phyloP scores from a whole-genome alignment of 192 early-diverging fungal species.

The Diversispora eburnea region DNA sequence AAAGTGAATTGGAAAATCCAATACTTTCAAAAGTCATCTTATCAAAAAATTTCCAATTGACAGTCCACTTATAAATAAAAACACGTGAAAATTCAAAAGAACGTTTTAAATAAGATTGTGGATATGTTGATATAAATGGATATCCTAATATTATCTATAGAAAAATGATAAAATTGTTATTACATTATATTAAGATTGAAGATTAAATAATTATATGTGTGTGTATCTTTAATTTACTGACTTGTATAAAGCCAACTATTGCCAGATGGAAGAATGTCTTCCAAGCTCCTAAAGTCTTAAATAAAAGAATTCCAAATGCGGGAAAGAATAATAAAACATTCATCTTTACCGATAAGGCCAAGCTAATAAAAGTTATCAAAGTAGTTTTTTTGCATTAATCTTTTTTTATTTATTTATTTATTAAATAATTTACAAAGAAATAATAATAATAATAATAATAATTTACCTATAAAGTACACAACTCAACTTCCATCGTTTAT shows the following conservation, averaged over 20 bases:
- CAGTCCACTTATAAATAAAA: conserved; percentile 91
- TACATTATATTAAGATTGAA: no score
- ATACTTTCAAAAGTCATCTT: conserved; percentile 63
- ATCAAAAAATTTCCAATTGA: conserved; percentile 89
- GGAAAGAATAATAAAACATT: conserved; percentile 90
- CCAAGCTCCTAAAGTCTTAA: conserved; percentile 44
- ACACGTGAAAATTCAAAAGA: conserved; percentile 87
- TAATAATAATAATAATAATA: not conserved
- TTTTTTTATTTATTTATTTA: conserved; percentile 10
- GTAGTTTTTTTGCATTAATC: not conserved
- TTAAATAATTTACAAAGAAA: not conserved
- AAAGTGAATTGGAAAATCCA: conserved; percentile 54
- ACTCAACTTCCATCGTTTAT: conserved; percentile 46
- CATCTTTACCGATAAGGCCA: conserved; percentile 91
- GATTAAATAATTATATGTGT: not conserved
- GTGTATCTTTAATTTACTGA: conserved; percentile 5
- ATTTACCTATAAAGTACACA: conserved; percentile 66
- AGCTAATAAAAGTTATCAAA: conserved; percentile 45
- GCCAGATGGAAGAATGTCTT: conserved; percentile 47
- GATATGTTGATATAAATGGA: conserved; percentile 40
- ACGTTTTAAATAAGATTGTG: conserved; percentile 62
- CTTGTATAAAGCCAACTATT: conserved; percentile 49
- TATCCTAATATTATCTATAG: conserved; percentile 35
- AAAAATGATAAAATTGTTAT: not conserved
- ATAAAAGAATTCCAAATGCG: conserved; percentile 68